phyloP scores from a whole-genome alignment of 2,329 filamentous ascomycete genomes.

The Aspergillus alliaceus region DNA sequence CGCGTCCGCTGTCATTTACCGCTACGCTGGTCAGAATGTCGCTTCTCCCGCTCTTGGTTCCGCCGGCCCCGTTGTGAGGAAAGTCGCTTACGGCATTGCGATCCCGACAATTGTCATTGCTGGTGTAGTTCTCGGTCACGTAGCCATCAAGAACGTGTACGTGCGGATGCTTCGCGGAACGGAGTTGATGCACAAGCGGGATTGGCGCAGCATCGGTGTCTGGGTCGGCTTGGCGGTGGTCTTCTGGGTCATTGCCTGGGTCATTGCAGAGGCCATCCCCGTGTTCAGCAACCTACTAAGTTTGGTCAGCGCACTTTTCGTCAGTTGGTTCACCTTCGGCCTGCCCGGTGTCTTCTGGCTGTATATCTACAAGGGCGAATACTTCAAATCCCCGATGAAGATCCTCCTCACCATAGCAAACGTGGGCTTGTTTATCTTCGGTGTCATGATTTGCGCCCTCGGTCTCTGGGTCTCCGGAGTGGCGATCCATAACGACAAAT shows the following conservation, averaged over 20 bases:
- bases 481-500: conserved; percentile 33
- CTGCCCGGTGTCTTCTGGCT: conserved; percentile 49
- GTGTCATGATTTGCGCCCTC: conserved; percentile 34
- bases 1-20: conserved; percentile 67
- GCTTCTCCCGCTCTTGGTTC: conserved; percentile 66
- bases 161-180: conserved; percentile 61
- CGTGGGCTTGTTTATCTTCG: conserved; percentile 38
- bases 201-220: conserved; percentile 50
- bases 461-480: conserved; percentile 39
- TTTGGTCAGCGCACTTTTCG: conserved; percentile 62
- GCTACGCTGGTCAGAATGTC: conserved; percentile 62
- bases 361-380: conserved; percentile 47
- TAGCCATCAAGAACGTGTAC: conserved; percentile 66
- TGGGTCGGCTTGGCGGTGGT: conserved; percentile 59
- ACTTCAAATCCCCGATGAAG: conserved; percentile 45
- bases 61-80: conserved; percentile 55
- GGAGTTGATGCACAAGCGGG: conserved; percentile 52
- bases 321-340: conserved; percentile 63
- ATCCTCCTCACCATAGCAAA: conserved; percentile 47
- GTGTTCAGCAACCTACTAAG: conserved; percentile 66
- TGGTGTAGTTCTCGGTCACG: conserved; percentile 67
- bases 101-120: conserved; percentile 70
- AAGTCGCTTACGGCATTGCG: conserved; percentile 67
- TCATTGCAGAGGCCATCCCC: conserved; percentile 69
- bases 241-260: conserved; percentile 63